Evolutionary conservation across 192 early-diverging fungal genomes (phyloP), one percentile per base, ranked within the genome.

Genomic region (Chytriomyces confervae): DNA sequence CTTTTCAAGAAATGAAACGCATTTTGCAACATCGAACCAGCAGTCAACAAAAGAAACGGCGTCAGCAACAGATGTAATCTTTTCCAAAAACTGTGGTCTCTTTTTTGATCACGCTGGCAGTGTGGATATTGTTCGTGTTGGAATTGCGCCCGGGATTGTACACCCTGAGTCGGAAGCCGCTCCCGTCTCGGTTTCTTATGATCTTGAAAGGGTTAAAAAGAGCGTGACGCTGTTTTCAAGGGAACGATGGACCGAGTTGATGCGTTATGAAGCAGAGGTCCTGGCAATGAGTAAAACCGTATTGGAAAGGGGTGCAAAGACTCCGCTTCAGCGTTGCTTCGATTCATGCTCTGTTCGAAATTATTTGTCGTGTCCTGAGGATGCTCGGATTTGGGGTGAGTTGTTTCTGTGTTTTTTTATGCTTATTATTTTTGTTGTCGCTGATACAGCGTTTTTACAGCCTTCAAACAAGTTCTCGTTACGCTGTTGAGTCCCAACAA

Each of bases 311-410:
- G 53, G 53, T 0, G 16, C 13, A 57, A 57, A 57, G 61, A 29
- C 60, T 20, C 72, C 72, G 7, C 61, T 74, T 5, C 18, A 62
- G 45, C 7, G 10, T 0, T 74, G 72, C 43, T 74, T 74, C 43
- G 72, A 68, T 45, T 69, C 77, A 1, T 67, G 65, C 36, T 66
- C 77, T 5, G 61, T 78, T 6, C 47, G 67, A 29, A 78, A 69
- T 43, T 78, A 78, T 68, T 61, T 78, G 66, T 71, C 67, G 1
- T 68, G 66, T 18, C 65, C 66, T 27, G 77, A 78, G 51, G 66
- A 57, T 5, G 53, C 48, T 5, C 77, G 77, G 2, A 46, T 70
- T 18, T 77, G 45, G 63, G 75, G 75, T 77, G 24, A 68, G 64
- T 77, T 13, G 1, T 3, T 36, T 0, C 2, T 0, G 29, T 36